Conservation (phyloP, 768 basidiomycete genomes). For the Termitomyces sp. region DNA sequence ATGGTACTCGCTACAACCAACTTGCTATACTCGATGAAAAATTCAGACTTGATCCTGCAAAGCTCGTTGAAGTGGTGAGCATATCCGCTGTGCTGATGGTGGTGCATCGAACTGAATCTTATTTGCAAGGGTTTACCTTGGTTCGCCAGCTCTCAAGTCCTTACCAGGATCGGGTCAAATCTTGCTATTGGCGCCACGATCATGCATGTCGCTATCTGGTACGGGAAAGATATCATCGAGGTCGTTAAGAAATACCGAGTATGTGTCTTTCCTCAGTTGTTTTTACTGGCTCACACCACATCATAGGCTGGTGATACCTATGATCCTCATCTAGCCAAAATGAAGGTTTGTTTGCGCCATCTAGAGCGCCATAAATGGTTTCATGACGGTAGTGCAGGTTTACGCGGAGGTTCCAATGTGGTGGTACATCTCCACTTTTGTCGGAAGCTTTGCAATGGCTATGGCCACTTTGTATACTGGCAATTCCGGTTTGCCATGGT, state of each 20-base stretch:
- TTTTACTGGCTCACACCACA: background rate
- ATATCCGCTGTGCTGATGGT: background rate
- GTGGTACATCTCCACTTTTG: conserved; percentile 44
- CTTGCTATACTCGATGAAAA: conserved; percentile 45
- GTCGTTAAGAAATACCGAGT: conserved; percentile 39
- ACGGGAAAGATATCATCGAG: conserved; percentile 39
- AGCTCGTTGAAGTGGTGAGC: conserved; percentile 27
- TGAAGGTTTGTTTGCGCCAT: conserved; percentile 30
- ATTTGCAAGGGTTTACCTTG: conserved; percentile 33
- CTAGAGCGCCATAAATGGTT: background rate
- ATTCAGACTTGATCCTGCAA: conserved; percentile 39
- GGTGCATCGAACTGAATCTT: background rate
- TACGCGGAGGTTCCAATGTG: conserved; percentile 39
- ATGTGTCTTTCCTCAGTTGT: background rate
- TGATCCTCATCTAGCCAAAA: conserved; percentile 53
- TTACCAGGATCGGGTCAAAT: conserved; percentile 31
- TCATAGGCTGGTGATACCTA: conserved; percentile 26
- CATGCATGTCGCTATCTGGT: conserved; percentile 48
- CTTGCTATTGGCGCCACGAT: conserved; percentile 42
- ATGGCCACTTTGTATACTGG: conserved; percentile 50
- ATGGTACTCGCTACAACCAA: conserved; percentile 44
- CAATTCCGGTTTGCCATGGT: conserved; percentile 53
- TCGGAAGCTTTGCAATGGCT: conserved; percentile 41
- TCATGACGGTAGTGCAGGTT: conserved; percentile 7
- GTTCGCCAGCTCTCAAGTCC: conserved; percentile 39